Conservation (phyloP, 129 eudicot genomes). For the Flaveria trinervia region DNA sequence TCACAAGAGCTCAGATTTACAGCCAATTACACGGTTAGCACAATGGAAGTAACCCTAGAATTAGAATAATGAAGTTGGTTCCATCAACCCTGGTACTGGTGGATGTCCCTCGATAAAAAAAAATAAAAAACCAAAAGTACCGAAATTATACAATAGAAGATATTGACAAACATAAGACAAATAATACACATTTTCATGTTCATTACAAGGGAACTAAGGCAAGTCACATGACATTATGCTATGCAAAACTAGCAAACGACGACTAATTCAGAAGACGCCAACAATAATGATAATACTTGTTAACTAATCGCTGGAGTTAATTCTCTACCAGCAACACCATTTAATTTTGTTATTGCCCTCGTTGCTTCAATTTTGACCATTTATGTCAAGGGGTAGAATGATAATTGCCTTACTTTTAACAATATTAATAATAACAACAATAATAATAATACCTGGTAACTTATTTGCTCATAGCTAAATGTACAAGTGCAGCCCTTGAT, state of each 20-base stretch:
- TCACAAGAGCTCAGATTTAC: neutral
- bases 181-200: neutral
- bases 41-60: neutral
- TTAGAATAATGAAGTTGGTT: neutral
- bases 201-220: neutral
- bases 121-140: neutral
- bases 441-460: conserved; percentile 60
- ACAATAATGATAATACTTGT: no score
- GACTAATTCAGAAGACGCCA: neutral
- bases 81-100: neutral
- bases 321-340: no score
- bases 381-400: no score
- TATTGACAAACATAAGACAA: neutral
- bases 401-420: conserved; percentile 35
- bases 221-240: conserved; percentile 8
- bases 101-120: neutral
- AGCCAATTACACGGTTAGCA: neutral
- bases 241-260: conserved; percentile 15
- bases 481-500: conserved; percentile 81
- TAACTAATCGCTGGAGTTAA: conserved; percentile 48
- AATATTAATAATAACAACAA: neutral
- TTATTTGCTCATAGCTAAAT: conserved; percentile 86
- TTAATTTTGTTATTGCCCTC: no score
- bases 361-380: conserved; percentile 23
- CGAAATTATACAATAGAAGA: neutral